Conservation (phyloP, 352 stramenopile genomes). For the Thalassiosira sp. region DNA sequence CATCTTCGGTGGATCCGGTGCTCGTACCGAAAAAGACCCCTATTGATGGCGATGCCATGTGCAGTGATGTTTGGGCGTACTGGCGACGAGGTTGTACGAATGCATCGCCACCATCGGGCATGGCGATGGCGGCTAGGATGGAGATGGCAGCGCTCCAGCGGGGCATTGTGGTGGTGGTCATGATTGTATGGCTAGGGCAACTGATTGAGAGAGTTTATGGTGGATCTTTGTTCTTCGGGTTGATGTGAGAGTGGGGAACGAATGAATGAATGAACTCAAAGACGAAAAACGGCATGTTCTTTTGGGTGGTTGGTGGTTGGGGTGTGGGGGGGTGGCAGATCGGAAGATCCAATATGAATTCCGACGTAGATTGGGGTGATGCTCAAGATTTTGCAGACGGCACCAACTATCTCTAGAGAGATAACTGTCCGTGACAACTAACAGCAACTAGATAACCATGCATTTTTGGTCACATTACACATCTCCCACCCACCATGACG, state of each 20-base stretch:
- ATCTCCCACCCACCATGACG: not conserved
- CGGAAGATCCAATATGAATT: slow-evolving; percentile 10
- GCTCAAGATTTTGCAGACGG: too few relatives aligned
- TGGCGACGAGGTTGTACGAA: not conserved
- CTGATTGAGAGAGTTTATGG: not conserved
- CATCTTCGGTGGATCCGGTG: slow-evolving; percentile 75
- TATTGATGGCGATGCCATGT: slow-evolving; percentile 27
- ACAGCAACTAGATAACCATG: too few relatives aligned
- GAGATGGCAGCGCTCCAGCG: slow-evolving; percentile 6
- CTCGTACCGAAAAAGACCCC: slow-evolving; percentile 81
- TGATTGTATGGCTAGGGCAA: not conserved
- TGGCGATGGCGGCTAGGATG: slow-evolving; percentile 19
- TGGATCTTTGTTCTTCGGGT: too few relatives aligned
- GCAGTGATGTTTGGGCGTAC: not conserved
- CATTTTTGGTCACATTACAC: not conserved
- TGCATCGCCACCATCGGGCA: not conserved
- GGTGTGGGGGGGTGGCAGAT: not conserved
- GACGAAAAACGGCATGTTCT: not conserved
- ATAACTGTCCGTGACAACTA: too few relatives aligned
- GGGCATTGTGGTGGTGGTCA: slow-evolving; percentile 2
- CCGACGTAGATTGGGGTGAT: slow-evolving; percentile 1
- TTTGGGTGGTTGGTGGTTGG: not conserved
- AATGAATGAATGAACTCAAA: not conserved
- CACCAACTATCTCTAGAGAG: too few relatives aligned
- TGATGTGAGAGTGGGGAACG: too few relatives aligned